Evolutionary conservation across 1,284 basidiomycete genomes (phyloP).

Genomic region (Ganoderma multipileum): DNA sequence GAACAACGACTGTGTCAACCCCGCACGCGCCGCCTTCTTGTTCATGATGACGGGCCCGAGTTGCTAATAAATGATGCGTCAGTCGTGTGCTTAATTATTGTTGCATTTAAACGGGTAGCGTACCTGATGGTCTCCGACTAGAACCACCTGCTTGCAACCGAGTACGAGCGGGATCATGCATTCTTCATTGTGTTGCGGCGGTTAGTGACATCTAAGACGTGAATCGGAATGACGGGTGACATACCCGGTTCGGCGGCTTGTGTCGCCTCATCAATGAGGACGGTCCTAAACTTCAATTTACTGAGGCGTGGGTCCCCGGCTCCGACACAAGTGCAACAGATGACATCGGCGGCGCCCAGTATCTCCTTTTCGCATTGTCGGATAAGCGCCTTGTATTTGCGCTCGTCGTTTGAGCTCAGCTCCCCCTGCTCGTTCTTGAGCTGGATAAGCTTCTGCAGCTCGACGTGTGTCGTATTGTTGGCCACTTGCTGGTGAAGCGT

Average conservation of each 20-base stretch:
- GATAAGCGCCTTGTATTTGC: conserved; percentile 97
- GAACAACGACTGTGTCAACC: conserved; percentile 96
- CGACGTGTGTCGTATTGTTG: conserved; percentile 93
- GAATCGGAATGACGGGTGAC: conserved; percentile 38
- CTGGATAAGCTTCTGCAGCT: conserved; percentile 97
- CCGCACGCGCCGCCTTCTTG: conserved; percentile 98
- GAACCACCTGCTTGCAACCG: conserved; percentile 98
- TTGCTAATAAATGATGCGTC: conserved; percentile 59
- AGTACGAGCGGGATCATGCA: conserved; percentile 99
- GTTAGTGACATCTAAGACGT: conserved; percentile 5
- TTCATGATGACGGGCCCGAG: conserved; percentile 99
- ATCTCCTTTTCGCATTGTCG: conserved; percentile 98
- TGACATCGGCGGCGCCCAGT: conserved; percentile 93
- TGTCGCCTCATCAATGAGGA: conserved; percentile 98
- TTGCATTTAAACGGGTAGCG: conserved; percentile 20
- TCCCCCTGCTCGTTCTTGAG: conserved; percentile 98
- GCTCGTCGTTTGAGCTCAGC: conserved; percentile 93
- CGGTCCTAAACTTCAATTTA: conserved; percentile 98
- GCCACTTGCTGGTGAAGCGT: conserved; percentile 98
- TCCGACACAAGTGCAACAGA: conserved; percentile 98
- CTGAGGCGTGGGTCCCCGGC: conserved; percentile 94
- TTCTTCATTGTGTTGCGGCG: conserved; percentile 56
- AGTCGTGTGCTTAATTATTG: conserved; percentile 23
- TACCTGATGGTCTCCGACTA: conserved; percentile 95
- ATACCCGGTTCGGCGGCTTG: conserved; percentile 96